Conservation (phyloP, 192 early-diverging fungal species). For the Mortierella alpina region DNA sequence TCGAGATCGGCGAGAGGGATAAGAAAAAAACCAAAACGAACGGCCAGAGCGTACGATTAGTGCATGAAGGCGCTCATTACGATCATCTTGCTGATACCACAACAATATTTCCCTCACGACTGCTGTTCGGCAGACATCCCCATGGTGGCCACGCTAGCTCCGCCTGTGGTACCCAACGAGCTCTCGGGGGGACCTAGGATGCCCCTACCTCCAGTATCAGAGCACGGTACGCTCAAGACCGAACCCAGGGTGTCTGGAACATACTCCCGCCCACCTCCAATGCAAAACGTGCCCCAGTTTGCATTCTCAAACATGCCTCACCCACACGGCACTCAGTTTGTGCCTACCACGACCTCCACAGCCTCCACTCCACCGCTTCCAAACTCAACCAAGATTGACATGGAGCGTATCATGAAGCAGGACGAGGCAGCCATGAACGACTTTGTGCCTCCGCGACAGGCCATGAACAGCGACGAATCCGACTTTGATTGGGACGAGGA, state of each 20-base stretch:
- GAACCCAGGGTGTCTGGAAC: not conserved
- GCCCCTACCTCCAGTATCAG: conserved; percentile 31
- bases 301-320: not conserved
- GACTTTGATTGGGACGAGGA: conserved; percentile 54
- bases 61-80: not conserved
- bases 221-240: conserved; percentile 24
- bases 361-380: not conserved
- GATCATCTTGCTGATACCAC: not conserved
- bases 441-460: conserved; percentile 50
- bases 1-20: too few relatives aligned
- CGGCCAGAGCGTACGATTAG: too few relatives aligned
- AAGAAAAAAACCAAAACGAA: too few relatives aligned
- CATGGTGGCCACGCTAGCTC: conserved; percentile 1
- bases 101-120: not conserved
- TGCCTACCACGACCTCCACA: not conserved
- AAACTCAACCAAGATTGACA: conserved; percentile 39
- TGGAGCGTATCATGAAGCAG: conserved; percentile 49
- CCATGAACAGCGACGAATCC: conserved; percentile 55
- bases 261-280: conserved; percentile 23
- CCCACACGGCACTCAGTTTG: not conserved
- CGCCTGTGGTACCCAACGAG: not conserved
- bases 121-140: not conserved
- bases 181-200: not conserved
- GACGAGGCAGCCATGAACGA: conserved; percentile 52
- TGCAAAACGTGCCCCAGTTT: conserved; percentile 26